Conservation (phyloP, 768 basidiomycete species). For the Suillus alpinus region DNA sequence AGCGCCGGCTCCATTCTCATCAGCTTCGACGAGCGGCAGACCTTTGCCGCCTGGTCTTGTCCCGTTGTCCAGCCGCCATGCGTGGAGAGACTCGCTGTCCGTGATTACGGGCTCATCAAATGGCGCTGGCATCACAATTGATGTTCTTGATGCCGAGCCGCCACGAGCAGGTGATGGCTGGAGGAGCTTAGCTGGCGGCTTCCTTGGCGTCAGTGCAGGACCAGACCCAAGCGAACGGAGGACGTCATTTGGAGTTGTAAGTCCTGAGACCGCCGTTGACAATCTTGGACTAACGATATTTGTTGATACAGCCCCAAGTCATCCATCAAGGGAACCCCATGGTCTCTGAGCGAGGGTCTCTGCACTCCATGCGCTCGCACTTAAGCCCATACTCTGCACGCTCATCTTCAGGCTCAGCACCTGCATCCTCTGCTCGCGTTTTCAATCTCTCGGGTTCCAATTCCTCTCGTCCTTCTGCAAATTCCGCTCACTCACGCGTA, state of each 20-base stretch:
- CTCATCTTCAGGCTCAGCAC: slow-evolving; percentile 50
- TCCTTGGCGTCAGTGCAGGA: slow-evolving; percentile 14
- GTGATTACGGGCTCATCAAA: slow-evolving; percentile 31
- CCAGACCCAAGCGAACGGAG: slow-evolving; percentile 35
- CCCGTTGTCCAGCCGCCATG: slow-evolving; percentile 23
- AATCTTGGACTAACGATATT: slow-evolving; percentile 12
- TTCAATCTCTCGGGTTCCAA: slow-evolving; percentile 47
- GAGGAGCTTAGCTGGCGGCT: slow-evolving; percentile 48
- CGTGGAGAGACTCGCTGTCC: slow-evolving; percentile 35
- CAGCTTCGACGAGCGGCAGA: slow-evolving; percentile 30
- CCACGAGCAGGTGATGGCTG: slow-evolving; percentile 61
- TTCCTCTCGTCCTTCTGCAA: slow-evolving; percentile 51
- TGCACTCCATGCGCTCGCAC: slow-evolving; percentile 62
- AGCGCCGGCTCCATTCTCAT: slow-evolving; percentile 53
- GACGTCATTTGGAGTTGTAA: slow-evolving; percentile 63
- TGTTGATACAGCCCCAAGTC: slow-evolving; percentile 38
- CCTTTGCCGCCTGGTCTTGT: slow-evolving; percentile 39
- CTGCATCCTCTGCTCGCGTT: slow-evolving; percentile 43
- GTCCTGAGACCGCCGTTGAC: slow-evolving; percentile 22
- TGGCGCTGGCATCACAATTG: slow-evolving; percentile 41
- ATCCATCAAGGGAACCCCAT: slow-evolving; percentile 39
- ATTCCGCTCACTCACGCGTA: slow-evolving; percentile 31
- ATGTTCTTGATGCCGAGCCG: slow-evolving; percentile 69
- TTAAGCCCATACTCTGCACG: slow-evolving; percentile 45
- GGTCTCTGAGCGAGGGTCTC: slow-evolving; percentile 61